Evolutionary conservation across 2,329 filamentous ascomycete species (phyloP), one percentile per base, ranked within the genome.

Genomic region (Ascomycota sp.): DNA sequence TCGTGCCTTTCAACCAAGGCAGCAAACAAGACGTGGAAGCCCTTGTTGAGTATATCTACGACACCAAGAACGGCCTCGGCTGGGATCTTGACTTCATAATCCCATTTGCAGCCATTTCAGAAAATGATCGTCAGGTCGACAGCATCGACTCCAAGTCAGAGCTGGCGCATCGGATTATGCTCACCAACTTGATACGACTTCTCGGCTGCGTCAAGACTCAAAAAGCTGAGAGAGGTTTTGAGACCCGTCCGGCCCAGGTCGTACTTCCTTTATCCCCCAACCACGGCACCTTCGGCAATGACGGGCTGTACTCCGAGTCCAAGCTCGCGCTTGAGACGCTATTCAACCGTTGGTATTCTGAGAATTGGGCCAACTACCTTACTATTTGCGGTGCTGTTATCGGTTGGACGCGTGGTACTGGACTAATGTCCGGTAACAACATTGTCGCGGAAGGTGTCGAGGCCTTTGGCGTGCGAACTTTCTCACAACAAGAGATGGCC

Each of bases 401-500:
- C 50, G 89, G 89, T 37, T 98, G 89, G 89, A 98, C 89, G 42
- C 86, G 89, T 59, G 89, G 86, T 40, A 98, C 89, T 38, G 89
- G 89, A 50, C 72, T 98, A 43, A 98, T 98, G 86, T 80, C 78
- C 40, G 85, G 79, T 46, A 95, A 95, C 65, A 95, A 98, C 55
- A 74, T 95, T 43, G 85, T 95, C 39, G 89, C 89, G 23, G 86
- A 95, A 52, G 89, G 86, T 35, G 82, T 98, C 33, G 89, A 98
- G 62, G 81, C 80, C 43, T 89, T 91, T 40, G 89, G 89, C 44
- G 89, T 95, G 19, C 83, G 89, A 43, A 98, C 89, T 4, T 98
- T 98, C 65, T 95, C 86, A 8, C 89, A 95, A 58, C 83, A 93
- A 52, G 89, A 98, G 56, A 98, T 98, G 89, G 89, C 89, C 11